These are phyloP conservation scores for Brassica rapa DNA, from an alignment of 345 rosid genomes.

Conservation along the genomic window DNA sequence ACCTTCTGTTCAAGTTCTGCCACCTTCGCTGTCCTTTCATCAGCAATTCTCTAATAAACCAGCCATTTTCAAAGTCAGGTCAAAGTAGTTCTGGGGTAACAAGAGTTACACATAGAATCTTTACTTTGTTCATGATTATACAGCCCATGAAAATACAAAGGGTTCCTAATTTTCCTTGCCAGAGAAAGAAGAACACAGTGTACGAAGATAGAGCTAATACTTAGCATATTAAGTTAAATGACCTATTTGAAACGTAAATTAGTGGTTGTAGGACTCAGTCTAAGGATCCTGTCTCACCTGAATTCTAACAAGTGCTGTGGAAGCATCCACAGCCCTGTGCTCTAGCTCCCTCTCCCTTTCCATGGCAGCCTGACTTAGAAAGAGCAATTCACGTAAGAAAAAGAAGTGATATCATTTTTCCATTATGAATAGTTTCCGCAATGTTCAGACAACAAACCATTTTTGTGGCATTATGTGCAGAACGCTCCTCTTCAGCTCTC, in stretches of 20 bases:
- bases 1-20: constrained; percentile 92
- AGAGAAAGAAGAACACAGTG: background rate
- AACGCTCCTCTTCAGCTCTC: constrained; percentile 94
- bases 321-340: constrained; percentile 89
- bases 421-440: background rate
- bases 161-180: constrained; percentile 13
- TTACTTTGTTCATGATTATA: background rate
- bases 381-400: constrained; percentile 26
- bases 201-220: constrained; percentile 13
- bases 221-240: constrained; percentile 18
- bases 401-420: constrained; percentile 4
- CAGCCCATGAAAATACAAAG: constrained; percentile 10
- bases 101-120: constrained; percentile 17
- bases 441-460: constrained; percentile 53
- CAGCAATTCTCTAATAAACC: constrained; percentile 70
- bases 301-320: constrained; percentile 89
- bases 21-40: constrained; percentile 87
- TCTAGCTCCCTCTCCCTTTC: constrained; percentile 95
- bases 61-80: constrained; percentile 25
- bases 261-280: constrained; percentile 5
- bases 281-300: constrained; percentile 63
- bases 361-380: constrained; percentile 78
- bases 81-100: constrained; percentile 5
- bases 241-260: constrained; percentile 20
- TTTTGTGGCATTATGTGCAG: constrained; percentile 91